Base-by-base conservation (phyloP, 1,139 yeast species). In the Pneumocystis carinii region DNA sequence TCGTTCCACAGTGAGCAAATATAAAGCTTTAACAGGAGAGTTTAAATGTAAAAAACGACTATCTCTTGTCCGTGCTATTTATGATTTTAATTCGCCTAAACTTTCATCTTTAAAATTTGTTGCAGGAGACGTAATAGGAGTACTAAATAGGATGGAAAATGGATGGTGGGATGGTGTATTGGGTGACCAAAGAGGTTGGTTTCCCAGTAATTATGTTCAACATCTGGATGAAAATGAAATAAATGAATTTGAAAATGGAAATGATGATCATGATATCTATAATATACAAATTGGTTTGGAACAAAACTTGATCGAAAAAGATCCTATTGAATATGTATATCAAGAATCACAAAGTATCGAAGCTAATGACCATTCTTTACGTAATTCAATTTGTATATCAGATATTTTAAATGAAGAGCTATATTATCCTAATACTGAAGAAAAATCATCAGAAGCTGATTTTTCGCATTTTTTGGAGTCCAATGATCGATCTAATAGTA, bases 1-100 rank as follows among this genome's bases (percentile, higher is more conserved):
- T 48, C 27, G 55, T 48, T 12, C 24, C 15, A 48, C 10, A 8
- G 55, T 8, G 14, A 12, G 27, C n/a, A 14, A 7, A 48, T 48
- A 17, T 19, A 24, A 48, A 14, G 10, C 32, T 17, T 24, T 19
- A 4, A 7, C 32, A n/a, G 5, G 27, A 10, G 4, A 48, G 24
- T 12, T 15, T 7, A 24, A 48, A 5, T 15, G 24, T 19, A 24
- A 24, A 24, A 48, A 48, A 24, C 55, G 27, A 3, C 55, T 24
- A 12, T 48, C 55, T 12, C n/a, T 48, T 48, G 55, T 48, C 76
- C 85, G 59, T 96, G 97, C 1, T 88, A 1, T 92, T 85, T 74
- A 96, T 90, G 29, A 87, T 96, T 0, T 71, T 63, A 60, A 64
- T 88, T 97, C 73, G 80, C 82, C 62, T 78, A 96, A 69, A 86